phyloP scores from a whole-genome alignment of 257 asterid species.

The Datura wrightii region DNA sequence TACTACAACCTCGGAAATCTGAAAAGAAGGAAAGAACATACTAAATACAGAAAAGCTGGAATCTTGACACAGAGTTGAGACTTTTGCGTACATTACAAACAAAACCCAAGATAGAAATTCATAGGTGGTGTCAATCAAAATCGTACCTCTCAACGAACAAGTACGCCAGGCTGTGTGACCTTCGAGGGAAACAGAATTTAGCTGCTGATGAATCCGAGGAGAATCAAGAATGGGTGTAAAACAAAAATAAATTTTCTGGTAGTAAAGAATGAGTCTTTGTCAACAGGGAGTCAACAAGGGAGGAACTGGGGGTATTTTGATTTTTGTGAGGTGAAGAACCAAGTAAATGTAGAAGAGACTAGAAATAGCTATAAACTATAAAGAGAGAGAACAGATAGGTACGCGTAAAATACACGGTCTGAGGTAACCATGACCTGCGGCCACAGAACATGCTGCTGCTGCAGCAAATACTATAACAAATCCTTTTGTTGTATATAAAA shows the following conservation, averaged over 20 bases:
- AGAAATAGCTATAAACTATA: not conserved
- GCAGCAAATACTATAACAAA: not conserved
- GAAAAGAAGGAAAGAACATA: not conserved
- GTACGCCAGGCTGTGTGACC: conserved; percentile 22
- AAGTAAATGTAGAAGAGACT: not conserved
- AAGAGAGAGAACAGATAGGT: not conserved
- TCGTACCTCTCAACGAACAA: not conserved
- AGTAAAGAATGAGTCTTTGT: not conserved
- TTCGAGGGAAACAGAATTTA: not conserved
- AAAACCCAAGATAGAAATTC: not conserved
- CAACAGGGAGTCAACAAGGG: not conserved
- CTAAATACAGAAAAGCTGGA: not conserved
- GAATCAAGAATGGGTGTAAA: not conserved
- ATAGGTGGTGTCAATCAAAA: conserved; percentile 13
- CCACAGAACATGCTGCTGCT: conserved; percentile 1
- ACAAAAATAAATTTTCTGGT: not conserved
- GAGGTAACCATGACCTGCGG: not conserved
- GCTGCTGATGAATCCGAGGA: conserved; percentile 7
- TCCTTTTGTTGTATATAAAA: not conserved
- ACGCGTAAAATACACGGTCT: conserved; percentile 30
- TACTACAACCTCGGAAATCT: not conserved
- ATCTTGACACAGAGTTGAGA: not conserved
- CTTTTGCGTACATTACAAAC: not conserved
- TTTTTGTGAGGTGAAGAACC: not conserved
- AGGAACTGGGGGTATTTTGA: not conserved